Evolutionary conservation across 257 asterid genomes (phyloP), one percentile per base, ranked within the genome.

Genomic region (Pogostemon cablin): DNA sequence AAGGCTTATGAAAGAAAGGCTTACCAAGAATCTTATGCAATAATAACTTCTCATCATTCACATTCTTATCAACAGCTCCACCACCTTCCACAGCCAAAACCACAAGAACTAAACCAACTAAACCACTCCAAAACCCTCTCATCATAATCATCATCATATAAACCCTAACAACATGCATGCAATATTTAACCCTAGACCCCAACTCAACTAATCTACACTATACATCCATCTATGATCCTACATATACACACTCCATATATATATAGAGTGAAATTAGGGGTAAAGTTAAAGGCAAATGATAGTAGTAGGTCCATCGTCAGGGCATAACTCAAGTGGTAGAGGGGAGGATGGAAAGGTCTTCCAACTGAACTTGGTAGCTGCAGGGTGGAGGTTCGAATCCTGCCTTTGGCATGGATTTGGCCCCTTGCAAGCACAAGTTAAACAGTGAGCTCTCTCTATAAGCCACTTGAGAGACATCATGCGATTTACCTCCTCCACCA

Each of bases 21-120:
- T 62, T 65, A 32, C 40, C 32, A 25, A 25, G 32, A 25, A 25
- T 25, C 32, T 25, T 25, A 25, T 25, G 32, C 32, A 25, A 75
- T 74, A 74, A 69, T 3, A 69, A 69, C 79, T 69, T 74, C 63
- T 74, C 77, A 58, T 78, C 79, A 38, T 17, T 38, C 38, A 65
- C 47, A 12, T 50, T 34, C 7, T 58, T 58, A 44, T 20, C 35
- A 50, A 0, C 7, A 47, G 32, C 65, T 2, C 48, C 71, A 34
- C 10, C 32, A 71, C 43, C 37, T 42, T 65, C 71, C 57, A 52
- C 47, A 7, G 32, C 49, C 65, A 75, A 68, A 75, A 60, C 52
- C 52, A 75, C 41, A 63, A 74, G 37, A 12, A 40, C 34, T 3
- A 58, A 67, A 66, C 67, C 72, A 6, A 58, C 44, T 3, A 60